Evolutionary conservation across 2,329 filamentous ascomycete genomes (phyloP).

Genomic region (Neurospora sp.): DNA sequence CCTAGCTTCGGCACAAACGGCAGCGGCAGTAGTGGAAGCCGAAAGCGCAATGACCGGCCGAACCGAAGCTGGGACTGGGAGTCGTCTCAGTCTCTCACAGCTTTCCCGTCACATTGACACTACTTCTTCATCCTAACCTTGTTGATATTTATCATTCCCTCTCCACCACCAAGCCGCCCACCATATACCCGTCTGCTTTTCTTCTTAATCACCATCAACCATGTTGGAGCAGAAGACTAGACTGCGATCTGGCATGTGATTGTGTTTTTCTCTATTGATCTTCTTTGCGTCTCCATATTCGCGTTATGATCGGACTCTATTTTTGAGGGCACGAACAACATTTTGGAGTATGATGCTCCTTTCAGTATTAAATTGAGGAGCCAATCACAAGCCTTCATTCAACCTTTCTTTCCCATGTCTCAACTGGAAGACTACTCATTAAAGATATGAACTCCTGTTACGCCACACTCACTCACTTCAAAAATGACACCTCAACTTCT

Average conservation of each 20-base stretch:
- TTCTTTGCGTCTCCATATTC: not conserved
- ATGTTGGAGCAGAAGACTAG: not conserved
- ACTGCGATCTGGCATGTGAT: not conserved
- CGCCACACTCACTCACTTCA: not conserved
- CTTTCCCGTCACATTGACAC: not conserved
- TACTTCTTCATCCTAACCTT: not conserved
- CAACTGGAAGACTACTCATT: not conserved
- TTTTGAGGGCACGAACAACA: not conserved
- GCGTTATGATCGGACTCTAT: not conserved
- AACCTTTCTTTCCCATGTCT: not conserved
- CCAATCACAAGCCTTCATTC: not conserved
- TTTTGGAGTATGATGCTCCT: not conserved
- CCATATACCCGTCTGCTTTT: not conserved
- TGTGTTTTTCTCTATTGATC: not conserved
- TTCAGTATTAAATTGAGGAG: not conserved
- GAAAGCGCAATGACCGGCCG: not conserved
- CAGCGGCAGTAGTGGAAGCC: not conserved
- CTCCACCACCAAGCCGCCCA: not conserved
- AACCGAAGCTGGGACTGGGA: not conserved
- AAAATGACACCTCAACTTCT: not conserved
- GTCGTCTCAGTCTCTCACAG: not conserved
- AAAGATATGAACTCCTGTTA: not conserved
- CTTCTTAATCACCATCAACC: not conserved
- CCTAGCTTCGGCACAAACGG: not conserved
- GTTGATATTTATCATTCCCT: not conserved